Evolutionary conservation across 2,329 filamentous ascomycete genomes (phyloP).

Genomic region (Colletotrichum spaethianum): DNA sequence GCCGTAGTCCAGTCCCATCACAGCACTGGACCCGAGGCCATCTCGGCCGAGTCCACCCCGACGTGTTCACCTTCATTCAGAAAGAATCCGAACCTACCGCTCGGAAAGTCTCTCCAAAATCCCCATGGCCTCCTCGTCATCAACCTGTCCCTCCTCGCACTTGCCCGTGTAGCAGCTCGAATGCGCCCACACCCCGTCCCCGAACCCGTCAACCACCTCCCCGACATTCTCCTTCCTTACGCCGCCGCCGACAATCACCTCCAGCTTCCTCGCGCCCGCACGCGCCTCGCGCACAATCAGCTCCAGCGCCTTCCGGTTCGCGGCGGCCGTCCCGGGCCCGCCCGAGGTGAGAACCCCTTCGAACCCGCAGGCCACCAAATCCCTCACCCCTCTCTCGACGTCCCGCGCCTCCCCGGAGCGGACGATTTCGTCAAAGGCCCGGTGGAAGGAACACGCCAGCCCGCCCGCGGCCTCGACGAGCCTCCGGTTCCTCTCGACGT

Average conservation of each 20-base stretch:
- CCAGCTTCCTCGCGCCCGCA: constrained; percentile 47
- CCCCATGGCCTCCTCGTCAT: constrained; percentile 36
- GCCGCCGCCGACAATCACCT: constrained; percentile 68
- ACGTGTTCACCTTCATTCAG: no score
- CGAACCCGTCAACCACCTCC: constrained; percentile 48
- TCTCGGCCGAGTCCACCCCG: neutral
- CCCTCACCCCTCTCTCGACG: constrained; percentile 48
- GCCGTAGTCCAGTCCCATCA: neutral
- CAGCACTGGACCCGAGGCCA: neutral
- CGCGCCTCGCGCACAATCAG: constrained; percentile 50
- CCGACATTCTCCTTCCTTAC: constrained; percentile 59
- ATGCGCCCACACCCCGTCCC: constrained; percentile 59
- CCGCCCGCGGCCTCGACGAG: constrained; percentile 60
- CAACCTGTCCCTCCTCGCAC: constrained; percentile 30
- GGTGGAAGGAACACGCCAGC: constrained; percentile 66
- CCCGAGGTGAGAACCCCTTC: constrained; percentile 67
- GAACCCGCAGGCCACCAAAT: constrained; percentile 61
- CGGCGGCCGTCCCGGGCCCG: constrained; percentile 57
- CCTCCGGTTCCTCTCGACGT: constrained; percentile 54
- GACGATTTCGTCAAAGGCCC: constrained; percentile 68
- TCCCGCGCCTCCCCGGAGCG: constrained; percentile 42
- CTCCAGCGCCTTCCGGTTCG: constrained; percentile 56
- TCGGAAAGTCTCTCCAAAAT: constrained; percentile 31
- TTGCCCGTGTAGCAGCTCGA: constrained; percentile 57
- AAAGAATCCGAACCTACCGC: neutral